Base-by-base conservation (phyloP, 2,329 filamentous ascomycete species). In the Alternaria triticimaculans region DNA sequence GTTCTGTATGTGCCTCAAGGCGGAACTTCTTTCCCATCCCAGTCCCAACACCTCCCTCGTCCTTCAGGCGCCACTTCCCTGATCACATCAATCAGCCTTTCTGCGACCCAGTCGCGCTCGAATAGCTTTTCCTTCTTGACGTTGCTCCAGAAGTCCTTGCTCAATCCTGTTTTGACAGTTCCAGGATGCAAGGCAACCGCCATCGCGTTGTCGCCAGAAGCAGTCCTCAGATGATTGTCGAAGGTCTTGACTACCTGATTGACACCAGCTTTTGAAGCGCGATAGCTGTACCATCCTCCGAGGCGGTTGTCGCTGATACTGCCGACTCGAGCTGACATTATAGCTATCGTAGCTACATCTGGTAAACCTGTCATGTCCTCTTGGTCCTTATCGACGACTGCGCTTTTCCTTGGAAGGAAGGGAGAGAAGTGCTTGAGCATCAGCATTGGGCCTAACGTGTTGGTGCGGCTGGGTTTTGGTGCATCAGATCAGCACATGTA, bases 271-370 rank as follows among this genome's bases (percentile, higher is more conserved):
- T 96, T 96, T 57, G 87, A 90, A 8, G 90, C 87, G 14, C 93
- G 89, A 78, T 96, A 96, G 60, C 86, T 89, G 78, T 93, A 96
- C 93, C 92, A 96, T 0, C 93, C 93, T 3, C 92, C 93, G 0
- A 89, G 83, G 3, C 81, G 76, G 73, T 96, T 95, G 71, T 95
- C 92, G 1, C 86, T 82, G 21, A 91, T 90, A 30, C 87, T 90
- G 10, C 92, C 92, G 0, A 96, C 91, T 46, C 93, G 88, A 2
- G 92, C 93, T 6, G 90, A 90, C 88, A 94, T 91, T 73, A 87
- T 87, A n/a, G 90, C 86, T 84, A 90, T 92, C 3, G 89, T 86
- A 0, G 92, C 88, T 58, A 87, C 84, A 0, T 70, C 60, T 0
- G 91, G 82, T 0, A 81, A 69, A 20, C 77, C 72, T 28, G 70